These are phyloP conservation scores for Podosphaera fusca DNA, from an alignment of 2,329 filamentous ascomycete genomes.

Conservation along the genomic window DNA sequence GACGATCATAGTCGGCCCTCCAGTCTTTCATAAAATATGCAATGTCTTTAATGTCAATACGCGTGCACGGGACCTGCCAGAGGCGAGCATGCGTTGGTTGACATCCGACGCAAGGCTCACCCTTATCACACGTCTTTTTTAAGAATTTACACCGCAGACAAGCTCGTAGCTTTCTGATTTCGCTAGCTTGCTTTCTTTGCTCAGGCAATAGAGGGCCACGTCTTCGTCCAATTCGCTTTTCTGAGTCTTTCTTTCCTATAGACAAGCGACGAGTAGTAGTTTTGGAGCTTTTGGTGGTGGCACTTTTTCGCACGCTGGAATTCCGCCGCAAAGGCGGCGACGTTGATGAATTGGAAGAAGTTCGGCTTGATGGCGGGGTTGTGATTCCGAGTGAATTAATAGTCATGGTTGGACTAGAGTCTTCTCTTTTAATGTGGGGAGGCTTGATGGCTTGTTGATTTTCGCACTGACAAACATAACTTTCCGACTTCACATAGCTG, in stretches of 20 bases:
- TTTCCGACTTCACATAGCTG: slow-evolving; percentile 36
- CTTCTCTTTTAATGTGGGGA: slow-evolving; percentile 23
- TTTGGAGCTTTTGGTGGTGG: slow-evolving; percentile 53
- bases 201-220: slow-evolving; percentile 78
- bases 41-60: slow-evolving; percentile 97
- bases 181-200: slow-evolving; percentile 86
- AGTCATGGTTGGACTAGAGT: slow-evolving; percentile 43
- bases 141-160: slow-evolving; percentile 94
- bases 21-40: slow-evolving; percentile 98
- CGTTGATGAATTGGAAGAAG: slow-evolving; percentile 35
- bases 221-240: slow-evolving; percentile 84
- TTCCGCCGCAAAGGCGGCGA: slow-evolving; percentile 44
- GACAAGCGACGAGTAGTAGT: slow-evolving; percentile 57
- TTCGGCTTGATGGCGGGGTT: slow-evolving; percentile 32
- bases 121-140: slow-evolving; percentile 98
- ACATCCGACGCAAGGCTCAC: slow-evolving; percentile 84
- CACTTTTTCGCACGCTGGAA: slow-evolving; percentile 40
- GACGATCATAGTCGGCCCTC: slow-evolving; percentile 90
- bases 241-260: slow-evolving; percentile 55
- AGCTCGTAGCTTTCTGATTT: slow-evolving; percentile 84
- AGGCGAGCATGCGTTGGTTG: slow-evolving; percentile 85
- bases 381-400: slow-evolving; percentile 45
- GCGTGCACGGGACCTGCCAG: slow-evolving; percentile 94
- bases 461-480: slow-evolving; percentile 38
- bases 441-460: slow-evolving; percentile 20